Conservation (phyloP, 177 flowering plant species). For the Vitis hybrid region DNA sequence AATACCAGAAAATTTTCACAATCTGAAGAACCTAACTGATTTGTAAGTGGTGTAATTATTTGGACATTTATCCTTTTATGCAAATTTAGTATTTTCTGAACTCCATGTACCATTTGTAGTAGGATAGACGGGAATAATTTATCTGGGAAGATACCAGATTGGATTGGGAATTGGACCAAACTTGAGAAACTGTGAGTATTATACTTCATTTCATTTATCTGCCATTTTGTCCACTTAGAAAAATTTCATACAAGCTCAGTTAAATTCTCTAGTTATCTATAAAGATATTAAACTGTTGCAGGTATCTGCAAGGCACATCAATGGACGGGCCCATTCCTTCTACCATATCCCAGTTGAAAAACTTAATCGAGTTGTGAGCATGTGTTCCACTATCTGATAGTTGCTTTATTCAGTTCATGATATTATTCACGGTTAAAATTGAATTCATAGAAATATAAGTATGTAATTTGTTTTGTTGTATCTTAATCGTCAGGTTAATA, state of each 20-base stretch:
- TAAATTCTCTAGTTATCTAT: too few relatives aligned
- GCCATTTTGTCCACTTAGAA: background rate
- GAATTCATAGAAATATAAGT: background rate
- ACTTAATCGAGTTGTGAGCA: slow-evolving; percentile 62
- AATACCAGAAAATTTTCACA: slow-evolving; percentile 57
- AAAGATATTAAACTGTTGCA: slow-evolving; percentile 22
- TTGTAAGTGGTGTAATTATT: slow-evolving; percentile 53
- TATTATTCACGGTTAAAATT: background rate
- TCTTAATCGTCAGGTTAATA: slow-evolving; percentile 63
- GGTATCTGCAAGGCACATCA: slow-evolving; percentile 83
- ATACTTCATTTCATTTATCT: background rate
- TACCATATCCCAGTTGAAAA: too few relatives aligned
- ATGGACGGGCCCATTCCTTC: too few relatives aligned
- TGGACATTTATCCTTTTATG: background rate
- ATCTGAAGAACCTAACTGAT: slow-evolving; percentile 57
- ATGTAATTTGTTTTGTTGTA: slow-evolving; percentile 1
- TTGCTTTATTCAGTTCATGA: background rate
- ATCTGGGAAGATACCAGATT: slow-evolving; percentile 71
- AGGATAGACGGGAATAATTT: slow-evolving; percentile 69
- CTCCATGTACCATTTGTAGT: slow-evolving; percentile 46
- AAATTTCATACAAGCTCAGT: too few relatives aligned
- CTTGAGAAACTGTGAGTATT: slow-evolving; percentile 57
- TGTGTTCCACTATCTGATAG: background rate
- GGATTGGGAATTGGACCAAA: slow-evolving; percentile 76
- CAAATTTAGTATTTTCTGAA: background rate